These are phyloP conservation scores for Aquilaria sinensis DNA, from an alignment of 345 rosid species.

Conservation along the genomic window DNA sequence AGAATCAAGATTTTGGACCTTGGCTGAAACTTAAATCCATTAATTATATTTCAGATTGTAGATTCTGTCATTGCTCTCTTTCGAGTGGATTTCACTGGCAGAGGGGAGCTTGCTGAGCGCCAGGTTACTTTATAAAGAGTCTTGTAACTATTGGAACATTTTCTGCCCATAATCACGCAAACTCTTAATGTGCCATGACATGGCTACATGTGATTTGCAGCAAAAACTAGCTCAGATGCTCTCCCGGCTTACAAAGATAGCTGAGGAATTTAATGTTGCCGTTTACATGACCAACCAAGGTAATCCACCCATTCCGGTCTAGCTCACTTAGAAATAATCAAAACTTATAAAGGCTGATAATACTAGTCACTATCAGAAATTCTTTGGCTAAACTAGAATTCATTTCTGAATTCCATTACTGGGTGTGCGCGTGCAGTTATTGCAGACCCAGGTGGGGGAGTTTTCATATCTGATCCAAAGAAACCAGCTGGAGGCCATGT, in stretches of 20 bases:
- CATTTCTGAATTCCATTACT: neutral
- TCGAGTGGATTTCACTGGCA: slow-evolving; percentile 80
- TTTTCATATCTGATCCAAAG: slow-evolving; percentile 87
- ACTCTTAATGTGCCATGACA: slow-evolving; percentile 7
- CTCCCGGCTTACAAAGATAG: slow-evolving; percentile 68
- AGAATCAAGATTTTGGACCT: neutral
- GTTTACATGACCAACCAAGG: slow-evolving; percentile 96
- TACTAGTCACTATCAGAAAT: neutral
- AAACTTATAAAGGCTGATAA: neutral
- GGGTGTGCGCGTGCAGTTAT: slow-evolving; percentile 45
- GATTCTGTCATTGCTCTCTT: slow-evolving; percentile 85
- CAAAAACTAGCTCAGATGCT: slow-evolving; percentile 97
- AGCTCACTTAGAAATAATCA: neutral
- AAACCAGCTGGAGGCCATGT: slow-evolving; percentile 93
- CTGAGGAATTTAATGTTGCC: slow-evolving; percentile 92
- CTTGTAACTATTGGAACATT: neutral
- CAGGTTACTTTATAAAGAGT: slow-evolving; percentile 37
- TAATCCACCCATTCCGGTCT: slow-evolving; percentile 27
- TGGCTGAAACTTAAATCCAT: slow-evolving; percentile 10
- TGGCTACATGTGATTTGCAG: slow-evolving; percentile 32
- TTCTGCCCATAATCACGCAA: neutral
- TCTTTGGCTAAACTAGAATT: neutral
- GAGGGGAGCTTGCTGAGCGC: slow-evolving; percentile 90
- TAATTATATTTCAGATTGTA: slow-evolving; percentile 46
- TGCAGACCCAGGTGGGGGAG: slow-evolving; percentile 85